Evolutionary conservation across 345 rosid genomes (phyloP), one percentile per base, ranked within the genome.

Genomic region (Tarenaya hassleriana): DNA sequence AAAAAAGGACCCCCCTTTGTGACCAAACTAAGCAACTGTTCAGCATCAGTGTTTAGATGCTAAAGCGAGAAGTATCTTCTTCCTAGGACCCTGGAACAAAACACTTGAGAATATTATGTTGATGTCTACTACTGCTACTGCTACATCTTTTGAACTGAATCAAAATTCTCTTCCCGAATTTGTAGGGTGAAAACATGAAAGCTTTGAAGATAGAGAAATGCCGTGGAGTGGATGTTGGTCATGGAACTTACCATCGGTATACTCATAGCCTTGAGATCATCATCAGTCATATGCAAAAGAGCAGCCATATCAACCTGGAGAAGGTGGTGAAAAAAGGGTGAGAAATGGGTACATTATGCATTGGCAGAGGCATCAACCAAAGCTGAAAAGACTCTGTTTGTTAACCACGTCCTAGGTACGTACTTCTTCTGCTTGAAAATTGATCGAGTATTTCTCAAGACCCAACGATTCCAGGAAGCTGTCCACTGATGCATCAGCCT

Each of bases 341-440:
- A 47, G 32, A 4, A n/a, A 10, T 12, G 21, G 41, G 20, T 7
- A 4, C n/a, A n/a, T n/a, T 16, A 44, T 20, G 31, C 29, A 0
- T 34, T 38, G 41, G 8, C 16, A 16, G n/a, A n/a, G n/a, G 33
- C 52, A 56, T 48, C 17, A 43, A 9, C n/a, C n/a, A n/a, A n/a
- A n/a, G n/a, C n/a, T n/a, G 51, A 49, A 52, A 24, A 47, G 13
- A 38, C 13, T 3, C 0, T 34, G 31, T 1, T 14, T 16, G 43
- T 12, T 5, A 42, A 61, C 21, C 39, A 15, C 17, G 39, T 16
- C 38, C 31, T 41, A 19, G 44, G 46, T 29, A 52, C 60, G 39
- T 74, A 90, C 97, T 67, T 90, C 97, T 74, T 90, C 97, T 20
- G 80, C 97, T 68, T 84, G 96, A 69, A 90, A 90, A 16, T 80